These are phyloP conservation scores for Aspergillus sp. DNA, from an alignment of 2,329 filamentous ascomycete species.

Conservation along the genomic window DNA sequence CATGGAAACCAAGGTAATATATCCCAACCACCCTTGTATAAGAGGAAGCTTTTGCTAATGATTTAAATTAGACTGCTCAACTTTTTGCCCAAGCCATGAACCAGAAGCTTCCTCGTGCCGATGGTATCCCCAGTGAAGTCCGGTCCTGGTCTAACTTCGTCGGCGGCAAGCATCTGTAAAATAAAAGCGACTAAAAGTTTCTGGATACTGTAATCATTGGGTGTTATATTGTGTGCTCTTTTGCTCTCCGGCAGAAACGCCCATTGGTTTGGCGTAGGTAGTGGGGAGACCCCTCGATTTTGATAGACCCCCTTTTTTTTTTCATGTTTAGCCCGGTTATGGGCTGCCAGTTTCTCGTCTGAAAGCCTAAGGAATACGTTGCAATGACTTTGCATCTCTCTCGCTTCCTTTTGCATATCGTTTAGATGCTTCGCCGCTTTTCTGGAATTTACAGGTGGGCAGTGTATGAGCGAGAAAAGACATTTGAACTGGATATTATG, in stretches of 20 bases:
- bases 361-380: conserved; percentile 14
- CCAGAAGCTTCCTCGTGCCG: conserved; percentile 85
- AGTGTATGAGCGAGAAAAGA: conserved; percentile 33
- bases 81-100: conserved; percentile 97
- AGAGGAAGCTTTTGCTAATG: conserved; percentile 24
- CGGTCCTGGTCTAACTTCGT: conserved; percentile 95
- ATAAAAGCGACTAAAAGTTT: conserved; percentile 19
- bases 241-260: conserved; percentile 19
- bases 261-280: conserved; percentile 28
- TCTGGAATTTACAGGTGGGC: conserved; percentile 23
- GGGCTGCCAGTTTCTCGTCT: conserved; percentile 11
- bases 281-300: conserved; percentile 26
- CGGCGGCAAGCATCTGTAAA: conserved; percentile 60
- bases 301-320: conserved; percentile 35
- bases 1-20: conserved; percentile 91
- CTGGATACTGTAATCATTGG: conserved; percentile 22
- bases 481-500: conserved; percentile 14
- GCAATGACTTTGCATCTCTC: conserved; percentile 6
- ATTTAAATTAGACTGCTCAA: conserved; percentile 71
- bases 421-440: conserved; percentile 11
- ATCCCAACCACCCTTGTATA: neutral
- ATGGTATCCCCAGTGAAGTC: conserved; percentile 89
- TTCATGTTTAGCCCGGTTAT: conserved; percentile 23
- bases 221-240: conserved; percentile 17
- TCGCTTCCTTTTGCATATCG: conserved; percentile 13